Evolutionary conservation across 177 flowering plant genomes (phyloP), one percentile per base, ranked within the genome.

Genomic region (Vitis hybrid): DNA sequence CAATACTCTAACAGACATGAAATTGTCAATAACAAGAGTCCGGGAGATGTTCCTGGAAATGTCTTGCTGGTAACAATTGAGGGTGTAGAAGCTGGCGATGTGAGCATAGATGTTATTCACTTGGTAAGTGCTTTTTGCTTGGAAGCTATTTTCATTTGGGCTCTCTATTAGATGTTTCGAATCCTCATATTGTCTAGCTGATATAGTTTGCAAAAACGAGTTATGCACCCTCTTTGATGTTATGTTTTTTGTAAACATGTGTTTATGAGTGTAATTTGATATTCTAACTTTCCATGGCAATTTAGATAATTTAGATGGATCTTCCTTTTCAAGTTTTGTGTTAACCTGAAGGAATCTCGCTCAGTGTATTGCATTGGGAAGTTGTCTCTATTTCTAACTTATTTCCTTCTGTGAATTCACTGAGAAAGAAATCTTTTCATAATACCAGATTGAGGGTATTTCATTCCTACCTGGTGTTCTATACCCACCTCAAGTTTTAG

Each of bases 71-170:
- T 93, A 23, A 91, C 93, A 13, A 91, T 93, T 51, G 98, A 91
- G 78, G 97, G 97, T 66, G 97, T 87, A 39, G 92, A 91, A 79
- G 94, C 97, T 61, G 89, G 90, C 1, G 93, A 91, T 78, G 97
- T 93, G 80, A 91, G 94, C 86, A 93, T 91, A 49, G 98, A 93
- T 69, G 92, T 88, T 49, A 88, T 93, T 81, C 98, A 93, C 73
- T 79, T 93, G 90, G 98, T 93, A 82, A 80, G 91, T 77, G 66
- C 17, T 70, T 52, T 71, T 30, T 15, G 2, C 17, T n/a, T 4
- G 11, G 32, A 19, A 19, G 45, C 15, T 65, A 21, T 50, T 50
- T 23, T 15, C 18, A 12, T 65, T 18, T 18, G 30, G 21, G 4
- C n/a, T 48, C 55, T 64, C n/a, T 9, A 12, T 45, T 30, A 13